Percentiles rank a stretch among this genome's conserved stretches.
These are phyloP conservation scores for Clonostachys sp. DNA, from an alignment of 2,329 filamentous ascomycete genomes.

Conservation along the genomic window DNA sequence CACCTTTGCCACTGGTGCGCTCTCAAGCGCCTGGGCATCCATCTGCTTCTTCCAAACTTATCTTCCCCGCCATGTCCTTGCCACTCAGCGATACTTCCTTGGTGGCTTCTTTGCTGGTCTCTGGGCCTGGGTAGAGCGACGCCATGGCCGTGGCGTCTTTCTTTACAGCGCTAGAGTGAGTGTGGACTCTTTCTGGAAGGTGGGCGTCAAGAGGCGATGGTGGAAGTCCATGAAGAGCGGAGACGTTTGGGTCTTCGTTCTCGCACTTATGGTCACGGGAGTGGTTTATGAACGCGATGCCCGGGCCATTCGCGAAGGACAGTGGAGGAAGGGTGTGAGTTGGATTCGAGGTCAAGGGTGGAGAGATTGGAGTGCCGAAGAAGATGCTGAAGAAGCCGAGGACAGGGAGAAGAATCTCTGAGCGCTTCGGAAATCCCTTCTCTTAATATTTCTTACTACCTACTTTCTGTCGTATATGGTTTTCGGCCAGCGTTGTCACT, in stretches of 20 bases:
- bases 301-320: slow-evolving; percentile 59
- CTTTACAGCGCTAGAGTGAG: slow-evolving; percentile 75
- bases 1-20: slow-evolving; percentile 70
- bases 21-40: slow-evolving; percentile 82
- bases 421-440: no score
- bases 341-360: slow-evolving; percentile 74
- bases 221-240: slow-evolving; percentile 80
- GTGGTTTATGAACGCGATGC: slow-evolving; percentile 72
- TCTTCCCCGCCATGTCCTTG: slow-evolving; percentile 68
- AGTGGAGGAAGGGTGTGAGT: slow-evolving; percentile 67
- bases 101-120: slow-evolving; percentile 81
- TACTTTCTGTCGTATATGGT: no score
- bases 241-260: slow-evolving; percentile 79
- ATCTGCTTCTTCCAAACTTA: slow-evolving; percentile 84
- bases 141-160: slow-evolving; percentile 63
- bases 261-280: slow-evolving; percentile 73
- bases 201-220: slow-evolving; percentile 84
- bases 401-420: slow-evolving; percentile 11
- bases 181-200: slow-evolving; percentile 84
- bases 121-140: slow-evolving; percentile 75
- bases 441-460: no score
- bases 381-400: slow-evolving; percentile 40
- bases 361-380: slow-evolving; percentile 58
- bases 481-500: no score
- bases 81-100: slow-evolving; percentile 85